These are phyloP conservation scores for Mucor mucedo DNA, from an alignment of 371 early-diverging fungal species.

Conservation along the genomic window DNA sequence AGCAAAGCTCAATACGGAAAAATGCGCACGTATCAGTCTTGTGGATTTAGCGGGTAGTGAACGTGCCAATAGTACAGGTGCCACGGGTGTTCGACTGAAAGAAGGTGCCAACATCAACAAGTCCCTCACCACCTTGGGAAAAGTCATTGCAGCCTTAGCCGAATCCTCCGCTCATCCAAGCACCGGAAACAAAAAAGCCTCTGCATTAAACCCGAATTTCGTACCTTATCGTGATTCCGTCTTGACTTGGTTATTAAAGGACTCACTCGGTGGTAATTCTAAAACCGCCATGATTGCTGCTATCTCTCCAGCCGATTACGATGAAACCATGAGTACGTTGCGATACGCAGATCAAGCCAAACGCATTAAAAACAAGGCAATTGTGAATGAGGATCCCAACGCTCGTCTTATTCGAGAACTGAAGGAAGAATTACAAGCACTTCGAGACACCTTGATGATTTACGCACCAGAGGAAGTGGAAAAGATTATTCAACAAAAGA, in stretches of 20 bases:
- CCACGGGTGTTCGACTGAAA: constrained; percentile 91
- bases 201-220: constrained; percentile 29
- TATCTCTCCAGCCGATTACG: constrained; percentile 75
- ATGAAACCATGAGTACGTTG: constrained; percentile 91
- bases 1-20: constrained; percentile 67
- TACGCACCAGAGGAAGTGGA: constrained; percentile 60
- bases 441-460: constrained; percentile 65
- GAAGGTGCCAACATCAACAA: constrained; percentile 99
- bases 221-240: constrained; percentile 86
- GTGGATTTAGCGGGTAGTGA: constrained; percentile 96
- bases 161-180: constrained; percentile 55
- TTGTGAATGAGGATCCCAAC: constrained; percentile 87
- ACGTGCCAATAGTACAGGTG: constrained; percentile 92
- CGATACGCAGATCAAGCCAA: constrained; percentile 95
- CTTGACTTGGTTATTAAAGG: constrained; percentile 92
- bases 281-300: constrained; percentile 91
- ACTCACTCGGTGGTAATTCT: constrained; percentile 89
- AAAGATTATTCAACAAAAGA: constrained; percentile 30
- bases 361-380: constrained; percentile 84
- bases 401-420: constrained; percentile 80
- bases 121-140: constrained; percentile 92
- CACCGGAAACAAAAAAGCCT: constrained; percentile 1
- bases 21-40: constrained; percentile 74
- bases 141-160: constrained; percentile 94
- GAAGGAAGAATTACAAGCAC: constrained; percentile 75